Evolutionary conservation across 495 filamentous ascomycete species (phyloP).

Genomic region (Penicillium paxilli): DNA sequence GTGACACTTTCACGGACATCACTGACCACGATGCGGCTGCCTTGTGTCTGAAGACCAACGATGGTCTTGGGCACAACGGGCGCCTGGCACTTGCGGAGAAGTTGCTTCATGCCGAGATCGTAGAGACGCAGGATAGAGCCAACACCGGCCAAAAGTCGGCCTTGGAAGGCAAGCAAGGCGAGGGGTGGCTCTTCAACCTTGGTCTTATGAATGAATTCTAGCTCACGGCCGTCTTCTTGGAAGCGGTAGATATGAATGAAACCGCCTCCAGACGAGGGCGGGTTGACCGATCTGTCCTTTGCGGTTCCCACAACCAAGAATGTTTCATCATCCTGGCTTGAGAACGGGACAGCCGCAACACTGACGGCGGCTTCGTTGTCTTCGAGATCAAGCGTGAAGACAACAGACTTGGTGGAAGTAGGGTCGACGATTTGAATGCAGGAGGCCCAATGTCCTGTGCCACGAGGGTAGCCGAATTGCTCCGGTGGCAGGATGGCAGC

Average conservation of each 20-base stretch:
- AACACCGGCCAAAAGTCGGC: conserved; percentile 79
- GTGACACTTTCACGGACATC: conserved; percentile 90
- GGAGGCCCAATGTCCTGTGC: conserved; percentile 86
- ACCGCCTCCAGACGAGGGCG: conserved; percentile 71
- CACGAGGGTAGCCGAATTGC: conserved; percentile 88
- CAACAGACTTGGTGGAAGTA: conserved; percentile 64
- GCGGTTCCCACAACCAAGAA: conserved; percentile 93
- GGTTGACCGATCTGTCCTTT: conserved; percentile 79
- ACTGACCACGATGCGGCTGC: conserved; percentile 85
- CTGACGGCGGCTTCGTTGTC: conserved; percentile 93
- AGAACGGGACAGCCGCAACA: conserved; percentile 78
- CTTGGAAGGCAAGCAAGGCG: conserved; percentile 89
- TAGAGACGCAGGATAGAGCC: conserved; percentile 82
- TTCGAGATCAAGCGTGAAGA: conserved; percentile 75
- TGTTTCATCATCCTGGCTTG: conserved; percentile 81
- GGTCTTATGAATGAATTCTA: conserved; percentile 97
- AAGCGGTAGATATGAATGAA: conserved; percentile 95
- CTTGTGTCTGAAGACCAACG: conserved; percentile 84
- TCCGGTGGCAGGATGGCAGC: conserved; percentile 67
- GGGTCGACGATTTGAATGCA: conserved; percentile 92
- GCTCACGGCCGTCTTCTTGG: conserved; percentile 75
- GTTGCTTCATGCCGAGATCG: conserved; percentile 85
- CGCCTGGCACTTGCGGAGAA: conserved; percentile 88
- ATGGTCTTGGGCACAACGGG: conserved; percentile 80
- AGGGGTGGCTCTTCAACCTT: conserved; percentile 84